Conservation (phyloP, 306 rosid genomes). For the Trifolium fragiferum region DNA sequence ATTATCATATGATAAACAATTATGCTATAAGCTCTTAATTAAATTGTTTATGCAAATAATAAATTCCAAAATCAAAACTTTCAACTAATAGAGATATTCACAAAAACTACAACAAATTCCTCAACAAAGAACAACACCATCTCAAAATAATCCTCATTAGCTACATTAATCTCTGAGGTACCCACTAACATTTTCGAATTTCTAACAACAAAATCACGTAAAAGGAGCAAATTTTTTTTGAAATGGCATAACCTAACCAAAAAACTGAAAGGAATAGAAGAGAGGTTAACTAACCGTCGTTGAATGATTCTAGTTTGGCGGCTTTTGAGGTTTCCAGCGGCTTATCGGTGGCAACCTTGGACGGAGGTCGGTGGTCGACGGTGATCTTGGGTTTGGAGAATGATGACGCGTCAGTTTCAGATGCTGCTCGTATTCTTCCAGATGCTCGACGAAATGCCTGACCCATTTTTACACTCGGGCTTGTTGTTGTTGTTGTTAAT, state of each 20-base stretch:
- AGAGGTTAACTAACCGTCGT: constrained; percentile 51
- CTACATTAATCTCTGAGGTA: neutral
- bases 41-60: too few species aligned
- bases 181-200: neutral
- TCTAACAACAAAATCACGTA: too few species aligned
- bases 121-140: neutral
- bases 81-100: constrained; percentile 13
- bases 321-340: constrained; percentile 48
- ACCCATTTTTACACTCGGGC: constrained; percentile 54
- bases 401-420: constrained; percentile 53
- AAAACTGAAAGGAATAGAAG: neutral
- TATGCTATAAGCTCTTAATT: too few species aligned
- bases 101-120: neutral
- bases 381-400: constrained; percentile 55
- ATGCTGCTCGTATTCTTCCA: constrained; percentile 67
- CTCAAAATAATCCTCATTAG: neutral
- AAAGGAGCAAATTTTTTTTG: too few species aligned
- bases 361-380: constrained; percentile 56
- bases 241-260: constrained; percentile 21
- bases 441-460: constrained; percentile 99
- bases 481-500: neutral
- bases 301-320: constrained; percentile 41
- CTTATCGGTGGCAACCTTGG: constrained; percentile 43
- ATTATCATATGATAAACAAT: too few species aligned
- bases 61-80: neutral